phyloP scores from a whole-genome alignment of 805 yeast genomes.

The Pichia thaimueangensis region DNA sequence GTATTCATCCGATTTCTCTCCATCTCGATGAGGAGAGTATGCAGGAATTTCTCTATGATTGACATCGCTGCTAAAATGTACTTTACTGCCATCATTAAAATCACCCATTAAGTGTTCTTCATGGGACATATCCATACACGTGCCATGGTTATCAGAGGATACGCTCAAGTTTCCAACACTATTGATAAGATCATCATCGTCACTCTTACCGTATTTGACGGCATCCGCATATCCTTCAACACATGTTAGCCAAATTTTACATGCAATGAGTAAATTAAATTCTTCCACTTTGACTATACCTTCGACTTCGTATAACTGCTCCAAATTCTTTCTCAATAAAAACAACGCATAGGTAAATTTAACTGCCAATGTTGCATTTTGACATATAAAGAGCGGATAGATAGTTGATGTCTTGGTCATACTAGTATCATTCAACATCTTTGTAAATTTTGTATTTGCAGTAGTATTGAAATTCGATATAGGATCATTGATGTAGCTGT shows the following conservation, averaged over 20 bases:
- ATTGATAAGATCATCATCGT: no score
- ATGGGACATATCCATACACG: no score
- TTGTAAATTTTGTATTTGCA: constrained; percentile 13
- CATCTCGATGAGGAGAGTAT: no score
- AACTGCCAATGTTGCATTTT: constrained; percentile 29
- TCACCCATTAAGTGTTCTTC: no score
- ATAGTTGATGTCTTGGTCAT: constrained; percentile 29
- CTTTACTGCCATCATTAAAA: no score
- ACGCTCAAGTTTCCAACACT: not conserved
- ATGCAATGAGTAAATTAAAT: constrained; percentile 28
- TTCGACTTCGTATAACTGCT: constrained; percentile 34
- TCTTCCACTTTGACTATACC: constrained; percentile 27
- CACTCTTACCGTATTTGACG: not conserved
- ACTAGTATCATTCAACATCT: not conserved
- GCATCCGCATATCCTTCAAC: constrained; percentile 12
- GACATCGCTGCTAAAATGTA: no score
- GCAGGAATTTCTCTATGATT: no score
- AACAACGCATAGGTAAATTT: constrained; percentile 46
- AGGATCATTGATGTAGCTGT: constrained; percentile 43
- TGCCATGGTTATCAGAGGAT: not conserved
- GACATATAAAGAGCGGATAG: constrained; percentile 47
- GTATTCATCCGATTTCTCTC: no score
- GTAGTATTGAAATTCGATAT: constrained; percentile 27
- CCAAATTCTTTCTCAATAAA: constrained; percentile 40
- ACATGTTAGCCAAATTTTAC: constrained; percentile 31